Conservation (phyloP, 1,139 yeast genomes). For the Lipomyces yarrowii region DNA sequence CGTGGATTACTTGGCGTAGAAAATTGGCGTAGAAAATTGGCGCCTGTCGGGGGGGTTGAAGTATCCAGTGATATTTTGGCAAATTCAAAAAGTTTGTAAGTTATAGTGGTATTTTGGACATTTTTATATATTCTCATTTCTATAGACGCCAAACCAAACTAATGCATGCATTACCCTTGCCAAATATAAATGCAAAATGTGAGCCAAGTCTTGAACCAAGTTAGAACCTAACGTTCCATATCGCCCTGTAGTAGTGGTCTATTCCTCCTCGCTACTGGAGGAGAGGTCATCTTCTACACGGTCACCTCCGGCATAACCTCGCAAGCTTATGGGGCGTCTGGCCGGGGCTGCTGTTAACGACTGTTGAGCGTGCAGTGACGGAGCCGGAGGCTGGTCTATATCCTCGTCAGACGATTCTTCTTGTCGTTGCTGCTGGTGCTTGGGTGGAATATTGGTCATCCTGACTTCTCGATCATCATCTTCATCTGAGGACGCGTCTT, state of each 20-base stretch:
- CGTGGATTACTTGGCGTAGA: too few species aligned
- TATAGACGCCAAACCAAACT: neutral
- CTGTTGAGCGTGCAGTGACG: neutral
- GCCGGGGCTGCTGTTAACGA: neutral
- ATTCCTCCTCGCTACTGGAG: slow-evolving; percentile 33
- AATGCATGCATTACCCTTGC: neutral
- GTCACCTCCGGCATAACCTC: slow-evolving; percentile 30
- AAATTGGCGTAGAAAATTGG: too few species aligned
- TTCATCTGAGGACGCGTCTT: slow-evolving; percentile 13
- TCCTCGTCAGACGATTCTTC: slow-evolving; percentile 22
- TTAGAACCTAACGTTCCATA: neutral
- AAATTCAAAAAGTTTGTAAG: too few species aligned
- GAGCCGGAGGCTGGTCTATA: neutral
- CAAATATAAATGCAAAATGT: neutral
- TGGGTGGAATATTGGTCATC: neutral
- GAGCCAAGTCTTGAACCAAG: neutral
- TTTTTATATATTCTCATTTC: neutral
- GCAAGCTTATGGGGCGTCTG: slow-evolving; percentile 29
- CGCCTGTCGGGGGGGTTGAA: too few species aligned
- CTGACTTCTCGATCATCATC: slow-evolving; percentile 4
- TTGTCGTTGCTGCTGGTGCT: neutral
- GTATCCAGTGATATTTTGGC: too few species aligned
- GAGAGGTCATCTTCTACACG: slow-evolving; percentile 28
- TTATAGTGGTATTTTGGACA: too few species aligned
- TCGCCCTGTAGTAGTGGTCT: neutral